Evolutionary conservation across 1,139 yeast species (phyloP).

Genomic region (Tardiomyces digboiensis): DNA sequence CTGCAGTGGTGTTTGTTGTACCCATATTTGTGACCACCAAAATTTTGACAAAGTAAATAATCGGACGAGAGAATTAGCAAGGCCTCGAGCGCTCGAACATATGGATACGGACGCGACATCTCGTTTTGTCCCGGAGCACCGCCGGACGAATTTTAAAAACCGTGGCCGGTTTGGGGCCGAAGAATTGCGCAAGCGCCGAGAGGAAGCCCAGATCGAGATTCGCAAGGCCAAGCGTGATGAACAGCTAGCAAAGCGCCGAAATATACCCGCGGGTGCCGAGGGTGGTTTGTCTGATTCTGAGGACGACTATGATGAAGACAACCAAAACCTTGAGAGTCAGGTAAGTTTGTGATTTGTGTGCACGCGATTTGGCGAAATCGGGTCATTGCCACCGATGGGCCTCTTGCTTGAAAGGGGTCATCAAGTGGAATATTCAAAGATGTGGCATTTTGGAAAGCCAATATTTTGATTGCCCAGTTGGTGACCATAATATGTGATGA

Average conservation of each 20-base stretch:
- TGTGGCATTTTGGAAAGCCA: no score
- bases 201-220: constrained; percentile 93
- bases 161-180: constrained; percentile 92
- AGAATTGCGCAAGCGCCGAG: constrained; percentile 96
- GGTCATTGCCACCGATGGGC: no score
- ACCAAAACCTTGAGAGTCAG: constrained; percentile 26
- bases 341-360: constrained; percentile 14
- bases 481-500: no score
- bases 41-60: neutral
- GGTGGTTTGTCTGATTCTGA: constrained; percentile 35
- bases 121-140: constrained; percentile 93
- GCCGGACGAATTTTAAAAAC: constrained; percentile 94
- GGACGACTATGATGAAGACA: constrained; percentile 34
- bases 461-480: no score
- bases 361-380: no score
- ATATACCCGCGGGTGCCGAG: constrained; percentile 38
- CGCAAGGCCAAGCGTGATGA: constrained; percentile 97
- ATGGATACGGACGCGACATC: constrained; percentile 78
- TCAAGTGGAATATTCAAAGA: no score
- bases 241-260: constrained; percentile 86
- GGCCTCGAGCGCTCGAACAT: constrained; percentile 23
- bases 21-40: no score
- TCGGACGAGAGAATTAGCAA: neutral
- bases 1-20: no score
- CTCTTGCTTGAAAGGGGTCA: no score